phyloP scores from a whole-genome alignment of 1,284 basidiomycete genomes.

The Ustilago nuda region DNA sequence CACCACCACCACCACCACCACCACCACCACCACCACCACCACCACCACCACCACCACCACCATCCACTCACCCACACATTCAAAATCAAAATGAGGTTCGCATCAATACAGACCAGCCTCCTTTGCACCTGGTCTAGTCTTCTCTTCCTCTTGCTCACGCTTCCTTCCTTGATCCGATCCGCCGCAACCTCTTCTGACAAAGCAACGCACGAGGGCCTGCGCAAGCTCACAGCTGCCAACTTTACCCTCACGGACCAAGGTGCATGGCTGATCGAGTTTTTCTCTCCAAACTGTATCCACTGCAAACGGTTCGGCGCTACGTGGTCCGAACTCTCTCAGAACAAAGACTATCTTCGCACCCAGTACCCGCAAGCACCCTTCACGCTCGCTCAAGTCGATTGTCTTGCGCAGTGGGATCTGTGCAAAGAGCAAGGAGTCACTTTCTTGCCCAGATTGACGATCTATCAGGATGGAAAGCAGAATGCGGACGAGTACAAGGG shows the following conservation, averaged over 20 bases:
- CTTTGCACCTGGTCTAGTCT: conserved; percentile 6
- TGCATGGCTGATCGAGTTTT: conserved; percentile 67
- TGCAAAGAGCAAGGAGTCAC: conserved; percentile 59
- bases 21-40: background rate
- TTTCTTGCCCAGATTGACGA: conserved; percentile 49
- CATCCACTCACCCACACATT: background rate
- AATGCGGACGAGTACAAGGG: conserved; percentile 46
- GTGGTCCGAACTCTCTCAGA: conserved; percentile 78
- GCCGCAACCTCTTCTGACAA: conserved; percentile 26
- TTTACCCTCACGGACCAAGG: conserved; percentile 56
- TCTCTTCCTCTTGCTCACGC: conserved; percentile 11
- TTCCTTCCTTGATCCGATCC: conserved; percentile 13
- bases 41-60: background rate
- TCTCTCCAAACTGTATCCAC: conserved; percentile 80
- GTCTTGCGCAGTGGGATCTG: conserved; percentile 55
- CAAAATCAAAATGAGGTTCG: conserved; percentile 23
- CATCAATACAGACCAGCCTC: conserved; percentile 27
- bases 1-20: background rate
- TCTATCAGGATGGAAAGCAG: conserved; percentile 63
- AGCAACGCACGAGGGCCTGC: conserved; percentile 50
- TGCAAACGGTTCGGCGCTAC: conserved; percentile 82
- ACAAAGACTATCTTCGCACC: conserved; percentile 74
- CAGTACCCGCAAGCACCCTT: conserved; percentile 62
- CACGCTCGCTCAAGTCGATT: conserved; percentile 66
- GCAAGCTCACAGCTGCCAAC: conserved; percentile 57